Evolutionary conservation across 2,329 filamentous ascomycete genomes (phyloP).

Genomic region (Aaosphaeria arxii): DNA sequence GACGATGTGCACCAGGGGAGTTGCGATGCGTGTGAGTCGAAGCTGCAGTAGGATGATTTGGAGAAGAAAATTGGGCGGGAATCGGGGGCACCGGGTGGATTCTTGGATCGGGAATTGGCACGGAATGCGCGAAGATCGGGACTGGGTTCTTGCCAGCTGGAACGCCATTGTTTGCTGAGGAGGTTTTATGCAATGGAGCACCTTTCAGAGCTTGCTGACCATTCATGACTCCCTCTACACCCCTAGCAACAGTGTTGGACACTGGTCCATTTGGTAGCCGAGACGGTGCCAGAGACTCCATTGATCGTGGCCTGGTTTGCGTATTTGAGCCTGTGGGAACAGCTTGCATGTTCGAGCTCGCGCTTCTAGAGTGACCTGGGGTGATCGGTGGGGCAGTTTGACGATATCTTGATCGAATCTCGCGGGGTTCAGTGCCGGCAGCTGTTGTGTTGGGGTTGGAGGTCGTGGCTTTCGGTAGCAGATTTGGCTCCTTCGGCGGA

Average conservation of each 20-base stretch:
- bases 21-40: too few relatives aligned
- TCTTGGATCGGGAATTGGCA: too few relatives aligned
- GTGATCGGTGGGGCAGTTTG: conserved; percentile 7
- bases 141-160: too few relatives aligned
- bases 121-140: too few relatives aligned
- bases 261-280: not conserved
- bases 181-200: not conserved
- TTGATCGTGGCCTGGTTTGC: conserved; percentile 2
- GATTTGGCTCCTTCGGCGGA: not conserved
- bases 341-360: conserved; percentile 1
- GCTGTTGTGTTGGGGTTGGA: not conserved
- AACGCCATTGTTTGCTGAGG: too few relatives aligned
- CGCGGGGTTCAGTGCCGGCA: not conserved
- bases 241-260: not conserved
- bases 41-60: too few relatives aligned
- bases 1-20: too few relatives aligned
- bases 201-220: not conserved
- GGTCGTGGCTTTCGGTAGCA: not conserved
- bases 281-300: not conserved
- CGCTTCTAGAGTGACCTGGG: conserved; percentile 4
- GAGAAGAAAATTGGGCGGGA: too few relatives aligned
- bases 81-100: too few relatives aligned
- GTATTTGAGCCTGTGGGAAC: not conserved
- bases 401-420: conserved; percentile 13
- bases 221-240: not conserved